Percentiles rank a stretch among this genome's conserved stretches.
Conservation (phyloP, 495 filamentous ascomycete species). For the Cercophora samala region DNA sequence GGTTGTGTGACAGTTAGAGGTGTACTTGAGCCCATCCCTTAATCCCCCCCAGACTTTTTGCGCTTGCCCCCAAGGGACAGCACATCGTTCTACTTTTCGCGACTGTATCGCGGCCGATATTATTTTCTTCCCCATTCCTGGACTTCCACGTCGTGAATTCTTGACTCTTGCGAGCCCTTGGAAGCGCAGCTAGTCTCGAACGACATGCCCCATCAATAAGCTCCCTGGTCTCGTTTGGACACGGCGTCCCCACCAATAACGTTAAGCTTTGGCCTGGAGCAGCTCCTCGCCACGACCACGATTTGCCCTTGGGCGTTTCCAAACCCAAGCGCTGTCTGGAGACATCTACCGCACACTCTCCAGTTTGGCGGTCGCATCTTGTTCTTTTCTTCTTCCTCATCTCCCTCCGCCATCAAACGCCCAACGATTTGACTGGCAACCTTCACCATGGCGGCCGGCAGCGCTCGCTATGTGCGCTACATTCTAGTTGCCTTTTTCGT, state of each 20-base stretch:
- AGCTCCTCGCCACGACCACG: conserved; percentile 6
- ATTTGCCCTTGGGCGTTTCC: background rate
- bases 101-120: conserved; percentile 4
- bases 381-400: conserved; percentile 8
- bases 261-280: conserved; percentile 13
- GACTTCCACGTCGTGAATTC: background rate
- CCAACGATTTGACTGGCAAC: conserved; percentile 20
- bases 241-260: conserved; percentile 14
- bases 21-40: background rate
- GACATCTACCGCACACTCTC: conserved; percentile 7
- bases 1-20: background rate
- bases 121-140: background rate
- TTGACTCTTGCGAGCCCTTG: background rate
- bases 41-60: background rate
- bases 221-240: conserved; percentile 10
- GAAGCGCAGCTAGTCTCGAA: background rate
- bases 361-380: background rate
- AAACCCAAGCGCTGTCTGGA: conserved; percentile 2
- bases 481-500: conserved; percentile 85
- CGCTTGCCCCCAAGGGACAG: background rate
- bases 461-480: conserved; percentile 77
- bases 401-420: conserved; percentile 15
- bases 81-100: background rate
- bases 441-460: conserved; percentile 59
- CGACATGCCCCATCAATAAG: conserved; percentile 16